phyloP scores from a whole-genome alignment of 139 green algal species.

The Chlorella sp. region DNA sequence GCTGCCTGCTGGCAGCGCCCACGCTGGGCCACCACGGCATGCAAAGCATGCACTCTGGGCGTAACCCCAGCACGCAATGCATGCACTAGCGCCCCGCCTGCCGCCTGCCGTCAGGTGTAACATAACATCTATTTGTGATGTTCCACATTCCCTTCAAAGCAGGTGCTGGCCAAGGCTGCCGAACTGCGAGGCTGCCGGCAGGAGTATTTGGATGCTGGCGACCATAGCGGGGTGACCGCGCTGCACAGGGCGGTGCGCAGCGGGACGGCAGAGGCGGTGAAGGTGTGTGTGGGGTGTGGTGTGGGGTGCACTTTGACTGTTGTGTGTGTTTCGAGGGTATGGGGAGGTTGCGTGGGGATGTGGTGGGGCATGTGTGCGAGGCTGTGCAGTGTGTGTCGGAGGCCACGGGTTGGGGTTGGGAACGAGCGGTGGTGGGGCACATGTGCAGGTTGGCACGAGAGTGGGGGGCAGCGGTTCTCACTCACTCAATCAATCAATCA shows the following conservation, averaged over 20 bases:
- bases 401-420: no score
- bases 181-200: background rate
- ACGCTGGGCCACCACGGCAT: background rate
- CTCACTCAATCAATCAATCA: no score
- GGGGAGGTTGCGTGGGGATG: no score
- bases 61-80: no score
- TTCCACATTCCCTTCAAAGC: background rate
- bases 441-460: no score
- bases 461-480: no score
- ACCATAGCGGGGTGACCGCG: background rate
- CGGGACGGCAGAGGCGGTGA: background rate
- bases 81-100: background rate
- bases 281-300: background rate
- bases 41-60: no score
- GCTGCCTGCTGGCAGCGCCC: background rate
- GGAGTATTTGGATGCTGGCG: background rate
- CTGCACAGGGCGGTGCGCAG: background rate
- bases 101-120: background rate
- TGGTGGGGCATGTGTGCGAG: no score
- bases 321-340: no score
- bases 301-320: background rate
- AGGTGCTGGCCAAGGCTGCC: background rate
- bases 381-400: no score
- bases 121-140: no score
- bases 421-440: no score